phyloP scores from a whole-genome alignment of 2,329 filamentous ascomycete species.

The Monilinia laxa region DNA sequence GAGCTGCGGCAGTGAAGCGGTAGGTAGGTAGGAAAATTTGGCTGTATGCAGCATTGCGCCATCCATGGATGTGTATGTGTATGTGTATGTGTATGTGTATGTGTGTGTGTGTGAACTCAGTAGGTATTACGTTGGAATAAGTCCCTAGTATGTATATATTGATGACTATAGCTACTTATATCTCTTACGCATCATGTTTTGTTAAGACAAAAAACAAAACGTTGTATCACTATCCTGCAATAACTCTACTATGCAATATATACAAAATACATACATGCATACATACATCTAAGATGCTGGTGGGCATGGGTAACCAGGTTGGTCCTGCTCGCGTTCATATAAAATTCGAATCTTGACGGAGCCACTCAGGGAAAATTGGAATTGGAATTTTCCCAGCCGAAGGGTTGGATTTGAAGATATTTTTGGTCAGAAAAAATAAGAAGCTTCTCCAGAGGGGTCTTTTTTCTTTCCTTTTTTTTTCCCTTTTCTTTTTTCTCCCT shows the following conservation, averaged over 20 bases:
- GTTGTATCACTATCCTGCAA: background rate
- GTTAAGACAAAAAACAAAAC: background rate
- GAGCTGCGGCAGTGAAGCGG: slow-evolving; percentile 18
- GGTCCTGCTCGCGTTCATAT: slow-evolving; percentile 10
- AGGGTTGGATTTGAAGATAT: background rate
- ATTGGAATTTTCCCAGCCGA: background rate
- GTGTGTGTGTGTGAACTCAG: too few species aligned
- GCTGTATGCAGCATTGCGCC: background rate
- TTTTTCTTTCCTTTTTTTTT: too few species aligned
- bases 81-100: too few species aligned
- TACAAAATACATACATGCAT: background rate
- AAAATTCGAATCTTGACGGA: slow-evolving; percentile 5
- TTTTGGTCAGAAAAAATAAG: background rate
- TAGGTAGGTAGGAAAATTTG: slow-evolving; percentile 3
- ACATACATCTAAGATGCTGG: too few species aligned
- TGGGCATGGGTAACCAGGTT: too few species aligned
- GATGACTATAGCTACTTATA: background rate
- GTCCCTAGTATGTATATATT: too few species aligned
- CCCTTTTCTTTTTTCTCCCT: too few species aligned
- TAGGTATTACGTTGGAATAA: too few species aligned
- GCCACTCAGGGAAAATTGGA: background rate
- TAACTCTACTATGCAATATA: background rate
- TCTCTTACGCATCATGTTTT: background rate
- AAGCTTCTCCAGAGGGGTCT: background rate
- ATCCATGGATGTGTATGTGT: too few species aligned